Conservation (phyloP, 257 asterid species). For the Petunia axillaris region DNA sequence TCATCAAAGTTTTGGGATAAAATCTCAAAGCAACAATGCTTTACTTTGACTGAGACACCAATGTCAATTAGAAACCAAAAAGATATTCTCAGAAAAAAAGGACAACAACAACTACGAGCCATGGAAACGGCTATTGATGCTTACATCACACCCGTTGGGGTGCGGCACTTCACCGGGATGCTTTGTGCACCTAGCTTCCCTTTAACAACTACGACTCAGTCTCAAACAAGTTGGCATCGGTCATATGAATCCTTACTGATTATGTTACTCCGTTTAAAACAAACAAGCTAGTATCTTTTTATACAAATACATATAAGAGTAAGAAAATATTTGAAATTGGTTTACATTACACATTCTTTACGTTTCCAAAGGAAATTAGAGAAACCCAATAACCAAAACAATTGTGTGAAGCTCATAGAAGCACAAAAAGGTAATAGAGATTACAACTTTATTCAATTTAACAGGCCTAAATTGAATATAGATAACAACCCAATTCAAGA, state of each 20-base stretch:
- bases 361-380: neutral
- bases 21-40: neutral
- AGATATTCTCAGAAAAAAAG: neutral
- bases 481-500: constrained; percentile 6
- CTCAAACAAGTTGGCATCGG: too few species aligned
- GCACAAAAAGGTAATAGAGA: constrained; percentile 5
- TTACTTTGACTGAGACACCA: neutral
- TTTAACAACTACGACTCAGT: too few species aligned
- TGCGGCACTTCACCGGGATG: too few species aligned
- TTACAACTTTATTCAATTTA: neutral
- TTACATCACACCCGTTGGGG: too few species aligned
- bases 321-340: neutral
- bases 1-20: neutral
- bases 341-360: neutral
- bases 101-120: too few species aligned
- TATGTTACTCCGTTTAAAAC: too few species aligned
- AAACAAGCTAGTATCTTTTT: too few species aligned
- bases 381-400: neutral
- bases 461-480: neutral
- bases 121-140: too few species aligned
- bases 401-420: neutral
- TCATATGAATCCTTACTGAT: too few species aligned
- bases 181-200: too few species aligned
- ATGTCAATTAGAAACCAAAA: neutral
- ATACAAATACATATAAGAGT: too few species aligned